Evolutionary conservation across 305 asterid species (phyloP).

Genomic region (Ajuga reptans): DNA sequence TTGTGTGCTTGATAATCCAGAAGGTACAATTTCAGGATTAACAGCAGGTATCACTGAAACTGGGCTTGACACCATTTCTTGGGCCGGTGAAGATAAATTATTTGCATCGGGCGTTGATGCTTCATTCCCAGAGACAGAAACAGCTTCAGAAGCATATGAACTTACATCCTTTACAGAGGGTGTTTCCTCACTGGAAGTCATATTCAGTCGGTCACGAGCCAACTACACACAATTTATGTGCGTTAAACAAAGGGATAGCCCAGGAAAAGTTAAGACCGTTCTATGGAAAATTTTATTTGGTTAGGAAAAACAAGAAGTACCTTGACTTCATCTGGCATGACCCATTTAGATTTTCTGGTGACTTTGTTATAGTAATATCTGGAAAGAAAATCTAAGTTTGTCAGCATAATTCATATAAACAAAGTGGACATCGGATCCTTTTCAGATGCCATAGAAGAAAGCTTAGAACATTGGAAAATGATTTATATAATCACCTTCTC

Average conservation of each 20-base stretch:
- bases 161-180: constrained; percentile 30
- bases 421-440: constrained; percentile 14
- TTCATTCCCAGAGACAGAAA: constrained; percentile 38
- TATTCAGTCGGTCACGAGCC: constrained; percentile 59
- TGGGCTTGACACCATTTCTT: constrained; percentile 47
- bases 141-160: constrained; percentile 35
- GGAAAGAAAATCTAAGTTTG: constrained; percentile 20
- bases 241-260: constrained; percentile 20
- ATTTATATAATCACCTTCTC: constrained; percentile 45
- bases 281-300: constrained; percentile 8
- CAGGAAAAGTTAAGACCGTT: neutral
- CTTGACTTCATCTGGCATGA: constrained; percentile 83
- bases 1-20: constrained; percentile 42
- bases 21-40: constrained; percentile 33
- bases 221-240: constrained; percentile 34
- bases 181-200: constrained; percentile 33
- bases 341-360: constrained; percentile 69
- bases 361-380: constrained; percentile 73
- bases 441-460: constrained; percentile 11
- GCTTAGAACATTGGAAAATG: neutral
- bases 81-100: constrained; percentile 31
- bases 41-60: constrained; percentile 41
- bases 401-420: constrained; percentile 20
- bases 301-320: constrained; percentile 45
- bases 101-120: constrained; percentile 33